Percentiles rank a stretch among this genome's conserved stretches.
These are phyloP conservation scores for Pseudogymnoascus sp. DNA, from an alignment of 2,329 filamentous ascomycete species.

Conservation along the genomic window DNA sequence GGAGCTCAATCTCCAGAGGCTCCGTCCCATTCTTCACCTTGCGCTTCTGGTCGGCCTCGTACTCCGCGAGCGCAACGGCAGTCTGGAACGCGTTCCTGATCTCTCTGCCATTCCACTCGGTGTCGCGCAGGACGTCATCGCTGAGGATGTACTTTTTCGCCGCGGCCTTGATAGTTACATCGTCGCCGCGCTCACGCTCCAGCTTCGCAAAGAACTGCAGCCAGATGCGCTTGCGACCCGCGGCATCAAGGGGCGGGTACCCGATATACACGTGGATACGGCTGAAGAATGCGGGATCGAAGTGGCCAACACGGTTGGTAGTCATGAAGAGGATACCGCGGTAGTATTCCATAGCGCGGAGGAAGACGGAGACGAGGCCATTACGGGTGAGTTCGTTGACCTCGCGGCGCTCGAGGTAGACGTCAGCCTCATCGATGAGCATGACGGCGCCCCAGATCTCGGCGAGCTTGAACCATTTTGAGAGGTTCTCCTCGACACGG, in stretches of 20 bases:
- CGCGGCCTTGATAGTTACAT: conserved; percentile 10
- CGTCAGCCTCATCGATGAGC: conserved; percentile 45
- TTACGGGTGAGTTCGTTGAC: conserved; percentile 29
- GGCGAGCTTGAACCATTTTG: conserved; percentile 39
- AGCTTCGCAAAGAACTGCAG: conserved; percentile 20
- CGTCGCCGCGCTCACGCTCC: conserved; percentile 15
- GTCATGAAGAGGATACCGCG: conserved; percentile 37
- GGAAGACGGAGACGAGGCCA: conserved; percentile 30
- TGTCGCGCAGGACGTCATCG: conserved; percentile 16
- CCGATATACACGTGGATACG: conserved; percentile 30
- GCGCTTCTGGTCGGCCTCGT: conserved; percentile 15
- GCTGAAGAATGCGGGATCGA: conserved; percentile 34
- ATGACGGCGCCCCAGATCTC: conserved; percentile 43
- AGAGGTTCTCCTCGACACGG: conserved; percentile 39
- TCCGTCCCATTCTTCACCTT: neutral
- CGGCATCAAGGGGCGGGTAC: conserved; percentile 24
- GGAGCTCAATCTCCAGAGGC: conserved; percentile 11
- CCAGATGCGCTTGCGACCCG: conserved; percentile 26
- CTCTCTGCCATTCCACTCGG: conserved; percentile 24
- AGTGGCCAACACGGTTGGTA: conserved; percentile 32
- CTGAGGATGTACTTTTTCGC: conserved; percentile 18
- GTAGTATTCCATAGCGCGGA: conserved; percentile 36
- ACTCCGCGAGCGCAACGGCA: conserved; percentile 20
- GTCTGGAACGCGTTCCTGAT: conserved; percentile 25
- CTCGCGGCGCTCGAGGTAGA: conserved; percentile 35